Evolutionary conservation across 1,284 basidiomycete genomes (phyloP).

Genomic region (Ustilago curta): DNA sequence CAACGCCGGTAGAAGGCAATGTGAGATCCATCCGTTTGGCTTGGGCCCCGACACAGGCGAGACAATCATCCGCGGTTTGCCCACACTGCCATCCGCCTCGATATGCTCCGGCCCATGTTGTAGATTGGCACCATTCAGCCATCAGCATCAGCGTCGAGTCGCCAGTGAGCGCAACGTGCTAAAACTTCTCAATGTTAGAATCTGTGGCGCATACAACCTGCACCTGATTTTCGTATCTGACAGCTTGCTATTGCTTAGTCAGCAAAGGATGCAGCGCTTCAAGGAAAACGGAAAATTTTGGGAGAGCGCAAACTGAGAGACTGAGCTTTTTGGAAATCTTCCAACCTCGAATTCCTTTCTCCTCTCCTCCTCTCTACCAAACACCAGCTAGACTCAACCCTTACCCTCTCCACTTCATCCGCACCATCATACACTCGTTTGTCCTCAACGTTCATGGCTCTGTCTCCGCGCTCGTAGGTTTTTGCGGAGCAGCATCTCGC

Average conservation of each 20-base stretch:
- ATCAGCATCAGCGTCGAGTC: too few species aligned
- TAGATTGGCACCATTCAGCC: not conserved
- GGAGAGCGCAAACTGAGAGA: conserved; percentile 13
- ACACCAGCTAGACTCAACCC: not conserved
- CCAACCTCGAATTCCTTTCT: conserved; percentile 6
- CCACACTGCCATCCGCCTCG: not conserved
- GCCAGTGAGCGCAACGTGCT: too few species aligned
- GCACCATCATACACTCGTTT: conserved; percentile 9
- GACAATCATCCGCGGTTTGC: not conserved
- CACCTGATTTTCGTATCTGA: not conserved
- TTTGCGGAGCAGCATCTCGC: not conserved
- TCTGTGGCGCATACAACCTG: not conserved
- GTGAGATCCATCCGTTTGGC: not conserved
- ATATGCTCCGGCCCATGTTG: not conserved
- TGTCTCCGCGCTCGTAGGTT: not conserved
- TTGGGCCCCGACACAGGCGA: not conserved
- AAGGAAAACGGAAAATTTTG: conserved; percentile 41
- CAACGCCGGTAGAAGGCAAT: not conserved
- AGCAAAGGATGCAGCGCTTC: conserved; percentile 17
- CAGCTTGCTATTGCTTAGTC: conserved; percentile 18
- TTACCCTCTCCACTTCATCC: not conserved
- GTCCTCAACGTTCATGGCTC: not conserved
- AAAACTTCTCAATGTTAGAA: not conserved
- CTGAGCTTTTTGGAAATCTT: conserved; percentile 24
- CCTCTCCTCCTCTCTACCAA: conserved; percentile 5